Percentiles rank a stretch among this genome's conserved stretches.
These are phyloP conservation scores for Leucocoprinus sp. DNA, from an alignment of 768 basidiomycete genomes.

Conservation along the genomic window DNA sequence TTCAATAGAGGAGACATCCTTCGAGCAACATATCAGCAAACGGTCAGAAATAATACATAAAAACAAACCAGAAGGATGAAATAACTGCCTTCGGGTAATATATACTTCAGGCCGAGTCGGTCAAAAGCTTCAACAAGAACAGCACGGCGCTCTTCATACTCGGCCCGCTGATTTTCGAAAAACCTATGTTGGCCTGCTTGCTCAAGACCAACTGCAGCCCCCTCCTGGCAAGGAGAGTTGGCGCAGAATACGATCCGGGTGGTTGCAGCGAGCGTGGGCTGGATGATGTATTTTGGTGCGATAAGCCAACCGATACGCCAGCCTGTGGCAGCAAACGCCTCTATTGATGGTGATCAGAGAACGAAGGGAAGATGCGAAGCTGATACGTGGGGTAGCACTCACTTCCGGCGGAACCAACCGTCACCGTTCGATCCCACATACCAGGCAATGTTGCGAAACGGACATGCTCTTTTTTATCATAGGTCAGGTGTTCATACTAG, in stretches of 20 bases:
- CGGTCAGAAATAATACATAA: background rate
- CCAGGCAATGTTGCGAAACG: conserved; percentile 92
- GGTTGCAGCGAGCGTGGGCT: conserved; percentile 80
- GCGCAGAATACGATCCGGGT: conserved; percentile 95
- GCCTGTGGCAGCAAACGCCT: conserved; percentile 94
- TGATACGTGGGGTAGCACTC: conserved; percentile 20
- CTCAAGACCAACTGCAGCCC: conserved; percentile 84
- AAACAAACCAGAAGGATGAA: conserved; percentile 73
- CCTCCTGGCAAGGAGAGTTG: conserved; percentile 94
- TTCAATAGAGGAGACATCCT: conserved; percentile 71
- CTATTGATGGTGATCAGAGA: conserved; percentile 31
- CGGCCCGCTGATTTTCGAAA: conserved; percentile 65
- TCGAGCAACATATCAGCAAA: background rate
- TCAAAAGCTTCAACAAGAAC: conserved; percentile 80
- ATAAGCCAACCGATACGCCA: conserved; percentile 98
- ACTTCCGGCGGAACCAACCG: conserved; percentile 95
- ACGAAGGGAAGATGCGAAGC: background rate
- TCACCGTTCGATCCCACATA: conserved; percentile 98
- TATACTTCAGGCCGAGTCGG: conserved; percentile 74
- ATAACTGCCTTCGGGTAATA: conserved; percentile 84
- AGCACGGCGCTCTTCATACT: conserved; percentile 74
- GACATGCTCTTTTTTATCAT: conserved; percentile 81
- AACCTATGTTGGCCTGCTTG: conserved; percentile 62
- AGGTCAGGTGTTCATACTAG: conserved; percentile 91
- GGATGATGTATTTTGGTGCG: conserved; percentile 74